A percentile compares a stretch with the other conserved stretches of the same genome.
phyloP scores from a whole-genome alignment of 2,329 filamentous ascomycete genomes.

The Capronia coronata region DNA sequence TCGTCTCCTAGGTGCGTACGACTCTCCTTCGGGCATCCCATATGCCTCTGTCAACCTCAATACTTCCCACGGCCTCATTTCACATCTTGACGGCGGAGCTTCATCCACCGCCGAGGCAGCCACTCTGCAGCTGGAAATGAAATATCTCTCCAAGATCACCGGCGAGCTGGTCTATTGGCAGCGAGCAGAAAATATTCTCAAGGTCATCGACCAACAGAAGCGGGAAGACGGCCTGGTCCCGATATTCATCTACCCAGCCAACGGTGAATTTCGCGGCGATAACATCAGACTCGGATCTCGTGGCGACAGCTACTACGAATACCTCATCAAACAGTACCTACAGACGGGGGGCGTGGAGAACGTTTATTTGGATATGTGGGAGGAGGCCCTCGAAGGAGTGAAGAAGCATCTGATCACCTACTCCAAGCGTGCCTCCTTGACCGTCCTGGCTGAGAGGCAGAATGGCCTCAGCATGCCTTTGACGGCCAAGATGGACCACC shows the following conservation, averaged over 20 bases:
- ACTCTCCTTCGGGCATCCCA: conserved; percentile 78
- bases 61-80: conserved; percentile 66
- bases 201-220: conserved; percentile 78
- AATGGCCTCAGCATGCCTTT: conserved; percentile 60
- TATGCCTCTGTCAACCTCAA: conserved; percentile 86
- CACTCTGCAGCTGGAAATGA: conserved; percentile 89
- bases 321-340: conserved; percentile 95
- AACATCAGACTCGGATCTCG: conserved; percentile 90
- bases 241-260: conserved; percentile 78
- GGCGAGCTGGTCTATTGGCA: conserved; percentile 92
- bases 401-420: conserved; percentile 91
- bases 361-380: conserved; percentile 88
- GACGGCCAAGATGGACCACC: conserved; percentile 91
- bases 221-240: conserved; percentile 76
- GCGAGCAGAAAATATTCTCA: conserved; percentile 81
- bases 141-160: conserved; percentile 90
- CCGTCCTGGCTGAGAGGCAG: conserved; percentile 83
- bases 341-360: conserved; percentile 83
- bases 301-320: conserved; percentile 97
- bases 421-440: conserved; percentile 69
- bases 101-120: conserved; percentile 92
- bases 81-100: conserved; percentile 77
- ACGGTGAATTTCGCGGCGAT: conserved; percentile 69
- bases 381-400: conserved; percentile 74
- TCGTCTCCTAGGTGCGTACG: conserved; percentile 77